Percentiles rank a stretch among this genome's conserved stretches.
phyloP scores from a whole-genome alignment of 371 early-diverging fungal genomes.

The Mortierella sp. region DNA sequence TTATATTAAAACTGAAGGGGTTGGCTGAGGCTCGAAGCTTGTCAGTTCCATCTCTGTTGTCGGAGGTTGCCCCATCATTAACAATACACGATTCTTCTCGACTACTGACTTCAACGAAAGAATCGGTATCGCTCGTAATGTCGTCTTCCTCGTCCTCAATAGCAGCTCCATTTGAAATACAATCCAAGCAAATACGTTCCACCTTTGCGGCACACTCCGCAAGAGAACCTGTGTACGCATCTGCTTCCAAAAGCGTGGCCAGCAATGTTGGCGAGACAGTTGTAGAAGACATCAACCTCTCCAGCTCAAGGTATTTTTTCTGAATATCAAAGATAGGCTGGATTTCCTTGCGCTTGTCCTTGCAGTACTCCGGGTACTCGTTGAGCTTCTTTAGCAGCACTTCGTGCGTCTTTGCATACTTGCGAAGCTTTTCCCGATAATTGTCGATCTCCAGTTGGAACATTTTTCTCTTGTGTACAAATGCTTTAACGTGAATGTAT shows the following conservation, averaged over 20 bases:
- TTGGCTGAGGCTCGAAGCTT: background rate
- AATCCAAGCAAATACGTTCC: background rate
- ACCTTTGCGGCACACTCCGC: conserved; percentile 2
- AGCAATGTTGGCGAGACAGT: background rate
- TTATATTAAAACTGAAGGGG: background rate
- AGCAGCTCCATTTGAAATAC: background rate
- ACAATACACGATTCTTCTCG: background rate
- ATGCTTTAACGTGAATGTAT: conserved; percentile 1
- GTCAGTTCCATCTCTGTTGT: background rate
- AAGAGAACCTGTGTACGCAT: background rate
- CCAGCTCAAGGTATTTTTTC: background rate
- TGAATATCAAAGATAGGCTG: conserved; percentile 1
- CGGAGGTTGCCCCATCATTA: too few species aligned
- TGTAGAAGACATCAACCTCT: background rate
- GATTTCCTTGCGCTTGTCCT: background rate
- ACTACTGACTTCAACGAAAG: too few species aligned
- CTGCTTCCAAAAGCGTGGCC: background rate
- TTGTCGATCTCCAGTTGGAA: background rate
- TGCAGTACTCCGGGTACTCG: background rate
- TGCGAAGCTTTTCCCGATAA: background rate
- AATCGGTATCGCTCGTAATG: background rate
- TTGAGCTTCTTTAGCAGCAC: background rate
- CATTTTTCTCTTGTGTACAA: background rate
- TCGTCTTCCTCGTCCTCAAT: background rate
- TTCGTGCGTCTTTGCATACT: background rate